Percentiles rank a stretch among this genome's conserved stretches.
Evolutionary conservation across 2,329 filamentous ascomycete genomes (phyloP).

Genomic region (Pseudofabraea citricarpa): DNA sequence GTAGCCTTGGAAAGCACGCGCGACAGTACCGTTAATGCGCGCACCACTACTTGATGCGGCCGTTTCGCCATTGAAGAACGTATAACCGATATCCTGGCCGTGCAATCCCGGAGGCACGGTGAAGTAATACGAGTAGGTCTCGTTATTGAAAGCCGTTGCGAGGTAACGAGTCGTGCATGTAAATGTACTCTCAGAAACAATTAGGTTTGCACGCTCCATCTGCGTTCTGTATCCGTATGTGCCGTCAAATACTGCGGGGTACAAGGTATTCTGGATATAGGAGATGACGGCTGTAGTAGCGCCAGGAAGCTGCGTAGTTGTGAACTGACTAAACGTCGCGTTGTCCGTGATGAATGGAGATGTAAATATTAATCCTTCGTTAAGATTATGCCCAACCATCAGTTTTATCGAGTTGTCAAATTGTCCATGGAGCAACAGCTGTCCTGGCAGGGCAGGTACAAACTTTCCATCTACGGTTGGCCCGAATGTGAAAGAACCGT

Average conservation of each 20-base stretch:
- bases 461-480: slow-evolving; percentile 44
- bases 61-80: slow-evolving; percentile 41
- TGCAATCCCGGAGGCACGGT: slow-evolving; percentile 47
- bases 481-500: slow-evolving; percentile 27
- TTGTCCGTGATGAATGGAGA: slow-evolving; percentile 25
- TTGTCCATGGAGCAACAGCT: slow-evolving; percentile 36
- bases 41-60: slow-evolving; percentile 15
- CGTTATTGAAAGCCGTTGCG: slow-evolving; percentile 37
- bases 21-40: slow-evolving; percentile 26
- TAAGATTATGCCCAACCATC: slow-evolving; percentile 38
- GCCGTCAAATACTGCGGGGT: slow-evolving; percentile 43
- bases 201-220: slow-evolving; percentile 35
- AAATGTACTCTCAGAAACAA: slow-evolving; percentile 39
- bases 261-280: slow-evolving; percentile 39
- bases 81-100: slow-evolving; percentile 45
- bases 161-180: slow-evolving; percentile 49
- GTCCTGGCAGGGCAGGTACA: slow-evolving; percentile 38
- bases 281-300: slow-evolving; percentile 25
- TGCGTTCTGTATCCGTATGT: slow-evolving; percentile 38
- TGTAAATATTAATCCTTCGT: slow-evolving; percentile 36
- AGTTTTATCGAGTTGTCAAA: slow-evolving; percentile 40
- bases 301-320: slow-evolving; percentile 14
- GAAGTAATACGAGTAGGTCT: slow-evolving; percentile 48
- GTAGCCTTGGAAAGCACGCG: slow-evolving; percentile 31
- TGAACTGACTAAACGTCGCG: slow-evolving; percentile 3